A percentile compares a stretch with the other conserved stretches of the same genome.
Conservation (phyloP, 805 yeast species). For the Starmera quercuum region DNA sequence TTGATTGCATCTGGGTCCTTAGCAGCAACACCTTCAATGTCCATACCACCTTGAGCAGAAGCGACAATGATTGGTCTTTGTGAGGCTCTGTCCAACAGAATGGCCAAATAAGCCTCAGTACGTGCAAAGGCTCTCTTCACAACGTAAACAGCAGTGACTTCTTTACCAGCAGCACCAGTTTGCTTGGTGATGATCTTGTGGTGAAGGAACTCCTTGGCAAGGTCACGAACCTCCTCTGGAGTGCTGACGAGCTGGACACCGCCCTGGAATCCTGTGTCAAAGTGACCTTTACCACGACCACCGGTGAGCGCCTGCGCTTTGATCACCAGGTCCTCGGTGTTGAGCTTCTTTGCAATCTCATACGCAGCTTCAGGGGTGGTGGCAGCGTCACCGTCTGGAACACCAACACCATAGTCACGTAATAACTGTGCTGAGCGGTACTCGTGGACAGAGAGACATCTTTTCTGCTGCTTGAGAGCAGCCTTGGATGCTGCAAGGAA, state of each 20-base stretch:
- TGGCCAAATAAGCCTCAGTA: constrained; percentile 93
- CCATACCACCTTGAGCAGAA: constrained; percentile 98
- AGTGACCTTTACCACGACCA: constrained; percentile 99
- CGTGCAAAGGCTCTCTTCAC: constrained; percentile 91
- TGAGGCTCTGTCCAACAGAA: constrained; percentile 87
- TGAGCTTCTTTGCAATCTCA: constrained; percentile 69
- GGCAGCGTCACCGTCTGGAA: constrained; percentile 89
- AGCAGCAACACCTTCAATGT: constrained; percentile 97
- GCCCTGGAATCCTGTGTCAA: constrained; percentile 91
- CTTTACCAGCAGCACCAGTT: constrained; percentile 96
- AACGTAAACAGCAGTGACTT: constrained; percentile 91
- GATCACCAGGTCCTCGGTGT: constrained; percentile 78
- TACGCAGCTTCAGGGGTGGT: constrained; percentile 84
- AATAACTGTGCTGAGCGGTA: constrained; percentile 89
- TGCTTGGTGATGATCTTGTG: constrained; percentile 96
- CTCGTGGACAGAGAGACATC: constrained; percentile 90
- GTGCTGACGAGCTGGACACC: constrained; percentile 89
- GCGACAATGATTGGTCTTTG: constrained; percentile 93
- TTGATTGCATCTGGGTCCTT: constrained; percentile 87
- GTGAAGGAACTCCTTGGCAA: constrained; percentile 83
- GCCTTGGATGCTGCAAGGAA: constrained; percentile 2
- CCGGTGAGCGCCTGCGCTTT: constrained; percentile 99
- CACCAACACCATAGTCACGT: constrained; percentile 74
- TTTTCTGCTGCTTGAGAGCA: constrained; percentile 26
- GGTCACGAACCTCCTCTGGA: constrained; percentile 78